Conservation (phyloP, 2,329 filamentous ascomycete species). For the Aspergillus eucalypticola region DNA sequence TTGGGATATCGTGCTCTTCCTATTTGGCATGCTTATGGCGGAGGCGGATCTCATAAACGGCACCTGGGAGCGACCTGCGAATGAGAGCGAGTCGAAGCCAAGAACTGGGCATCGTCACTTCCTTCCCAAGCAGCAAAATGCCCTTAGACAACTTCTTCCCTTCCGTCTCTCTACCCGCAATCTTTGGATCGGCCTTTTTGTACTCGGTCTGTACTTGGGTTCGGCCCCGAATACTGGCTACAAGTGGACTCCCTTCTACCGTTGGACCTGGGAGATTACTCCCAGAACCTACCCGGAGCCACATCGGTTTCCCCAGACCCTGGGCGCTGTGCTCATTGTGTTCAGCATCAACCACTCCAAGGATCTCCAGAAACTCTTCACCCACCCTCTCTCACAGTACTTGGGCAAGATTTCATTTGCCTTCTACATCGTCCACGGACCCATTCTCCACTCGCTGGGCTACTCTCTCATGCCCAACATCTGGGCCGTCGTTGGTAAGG, state of each 20-base stretch:
- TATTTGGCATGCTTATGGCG: constrained; percentile 46
- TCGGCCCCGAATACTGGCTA: constrained; percentile 44
- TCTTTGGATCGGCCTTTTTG: constrained; percentile 41
- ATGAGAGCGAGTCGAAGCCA: constrained; percentile 24
- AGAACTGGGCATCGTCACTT: constrained; percentile 18
- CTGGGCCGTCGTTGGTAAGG: constrained; percentile 42
- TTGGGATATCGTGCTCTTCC: constrained; percentile 47
- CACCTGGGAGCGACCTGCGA: constrained; percentile 34
- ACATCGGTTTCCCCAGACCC: constrained; percentile 47
- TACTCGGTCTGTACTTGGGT: constrained; percentile 45
- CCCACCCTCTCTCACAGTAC: constrained; percentile 45
- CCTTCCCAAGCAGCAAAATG: constrained; percentile 11
- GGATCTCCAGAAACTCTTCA: constrained; percentile 45
- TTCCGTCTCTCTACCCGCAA: constrained; percentile 29
- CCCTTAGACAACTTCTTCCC: constrained; percentile 1
- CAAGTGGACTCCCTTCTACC: constrained; percentile 45
- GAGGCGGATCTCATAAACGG: constrained; percentile 45
- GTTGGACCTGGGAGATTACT: constrained; percentile 41
- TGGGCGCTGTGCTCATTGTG: constrained; percentile 46
- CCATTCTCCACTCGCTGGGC: constrained; percentile 45
- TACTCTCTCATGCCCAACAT: constrained; percentile 47
- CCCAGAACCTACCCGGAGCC: constrained; percentile 45
- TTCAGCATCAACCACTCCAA: constrained; percentile 44
- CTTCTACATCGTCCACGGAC: constrained; percentile 51
- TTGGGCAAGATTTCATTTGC: constrained; percentile 51